phyloP scores from a whole-genome alignment of 306 rosid genomes.

The Prinsepia uniflora region DNA sequence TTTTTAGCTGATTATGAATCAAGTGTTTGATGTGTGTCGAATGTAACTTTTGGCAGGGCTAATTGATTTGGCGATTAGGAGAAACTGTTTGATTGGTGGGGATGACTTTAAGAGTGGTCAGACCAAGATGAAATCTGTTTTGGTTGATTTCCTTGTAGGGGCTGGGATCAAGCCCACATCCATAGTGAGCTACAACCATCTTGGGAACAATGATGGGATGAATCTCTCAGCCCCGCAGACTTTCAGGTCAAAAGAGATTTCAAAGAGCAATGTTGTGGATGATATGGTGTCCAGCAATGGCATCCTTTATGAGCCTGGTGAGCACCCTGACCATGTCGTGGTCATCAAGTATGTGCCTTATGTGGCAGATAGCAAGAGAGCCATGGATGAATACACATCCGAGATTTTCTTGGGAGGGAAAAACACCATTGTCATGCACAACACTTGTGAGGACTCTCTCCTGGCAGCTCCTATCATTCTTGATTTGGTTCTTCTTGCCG shows the following conservation, averaged over 20 bases:
- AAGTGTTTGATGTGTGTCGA: slow-evolving; percentile 7
- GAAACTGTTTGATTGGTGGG: slow-evolving; percentile 86
- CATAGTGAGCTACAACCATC: slow-evolving; percentile 96
- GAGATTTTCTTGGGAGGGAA: slow-evolving; percentile 98
- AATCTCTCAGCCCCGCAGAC: slow-evolving; percentile 97
- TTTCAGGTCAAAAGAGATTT: slow-evolving; percentile 95
- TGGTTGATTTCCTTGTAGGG: slow-evolving; percentile 97
- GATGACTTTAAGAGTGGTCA: slow-evolving; percentile 99
- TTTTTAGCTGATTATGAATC: neutral
- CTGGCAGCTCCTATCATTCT: slow-evolving; percentile 95
- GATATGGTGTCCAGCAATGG: slow-evolving; percentile 98
- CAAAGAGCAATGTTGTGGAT: slow-evolving; percentile 96
- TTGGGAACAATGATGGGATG: slow-evolving; percentile 99
- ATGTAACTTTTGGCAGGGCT: slow-evolving; percentile 42
- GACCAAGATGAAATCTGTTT: slow-evolving; percentile 95
- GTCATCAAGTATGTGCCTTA: slow-evolving; percentile 99
- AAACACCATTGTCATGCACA: slow-evolving; percentile 91
- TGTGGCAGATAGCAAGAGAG: slow-evolving; percentile 97
- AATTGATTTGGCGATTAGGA: slow-evolving; percentile 78
- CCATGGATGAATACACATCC: slow-evolving; percentile 97
- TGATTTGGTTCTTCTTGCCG: slow-evolving; percentile 95
- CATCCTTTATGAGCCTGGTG: slow-evolving; percentile 85
- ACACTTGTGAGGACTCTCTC: slow-evolving; percentile 99
- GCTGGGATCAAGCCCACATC: slow-evolving; percentile 99
- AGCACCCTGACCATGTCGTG: slow-evolving; percentile 97